Base-by-base conservation (phyloP, 2,329 filamentous ascomycete genomes). In the Pseudocercospora macadamiae region DNA sequence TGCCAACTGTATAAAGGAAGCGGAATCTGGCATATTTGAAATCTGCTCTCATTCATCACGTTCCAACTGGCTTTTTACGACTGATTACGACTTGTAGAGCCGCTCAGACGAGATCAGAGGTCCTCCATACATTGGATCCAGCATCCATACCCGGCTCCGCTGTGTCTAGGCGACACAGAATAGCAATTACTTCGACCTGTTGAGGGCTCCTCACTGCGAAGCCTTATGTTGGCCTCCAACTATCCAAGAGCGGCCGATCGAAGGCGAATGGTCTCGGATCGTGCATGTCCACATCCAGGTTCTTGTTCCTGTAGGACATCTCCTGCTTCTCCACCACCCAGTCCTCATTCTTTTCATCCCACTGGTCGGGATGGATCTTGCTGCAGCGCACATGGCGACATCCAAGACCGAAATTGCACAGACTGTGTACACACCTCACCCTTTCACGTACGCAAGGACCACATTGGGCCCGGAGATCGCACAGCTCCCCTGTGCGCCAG, bases 1-100 rank as follows among this genome's bases (percentile, higher is more conserved):
- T 34, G 26, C 47, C 47, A 49, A 34, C 42, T 49, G 47, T 49
- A 49, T 49, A 30, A 49, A 49, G 47, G 28, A 49, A 49, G 25
- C 26, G 47, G 26, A 49, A 49, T n/a, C 12, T 19, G 47, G 47
- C 47, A 49, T 49, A 1, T 32, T 49, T 30, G 26, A 21, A 30
- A 34, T 18, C 19, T 49, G 7, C 2, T 47, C 25, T 18, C n/a
- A 21, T 10, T 47, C 19, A 5, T 49, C 23, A 42, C 14, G 36
- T 30, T 51, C 45, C n/a, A 10, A 26, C 54, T 57, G 44, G 51
- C 25, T n/a, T 8, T 14, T 26, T 2, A 9, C 19, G 9, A 47
- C 12, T n/a, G n/a, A n/a, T n/a, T n/a, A n/a, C n/a, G n/a, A n/a
- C n/a, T n/a, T n/a, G n/a, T n/a, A n/a, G n/a, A n/a, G n/a, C n/a